phyloP scores from a whole-genome alignment of 495 filamentous ascomycete genomes.

The Beverwykella pulmonaria region DNA sequence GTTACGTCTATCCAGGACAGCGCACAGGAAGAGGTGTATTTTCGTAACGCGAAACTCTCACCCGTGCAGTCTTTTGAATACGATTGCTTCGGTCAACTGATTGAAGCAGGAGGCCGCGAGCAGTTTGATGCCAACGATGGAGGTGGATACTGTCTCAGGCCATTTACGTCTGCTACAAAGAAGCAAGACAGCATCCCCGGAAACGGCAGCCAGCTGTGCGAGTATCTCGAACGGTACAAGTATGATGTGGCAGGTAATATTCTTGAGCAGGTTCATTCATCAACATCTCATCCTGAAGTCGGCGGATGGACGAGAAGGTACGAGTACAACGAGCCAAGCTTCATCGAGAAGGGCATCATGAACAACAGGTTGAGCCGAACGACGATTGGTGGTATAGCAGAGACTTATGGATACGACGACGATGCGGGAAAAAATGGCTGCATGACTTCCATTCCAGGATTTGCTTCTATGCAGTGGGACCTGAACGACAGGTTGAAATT shows the following conservation, averaged over 20 bases:
- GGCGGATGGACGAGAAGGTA: not conserved
- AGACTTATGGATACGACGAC: not conserved
- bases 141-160: too few relatives aligned
- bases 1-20: not conserved
- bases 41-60: not conserved
- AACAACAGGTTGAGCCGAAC: constrained; percentile 8
- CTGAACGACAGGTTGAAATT: not conserved
- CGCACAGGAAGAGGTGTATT: not conserved
- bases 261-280: not conserved
- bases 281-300: not conserved
- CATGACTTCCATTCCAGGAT: constrained; percentile 10
- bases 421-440: not conserved
- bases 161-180: too few relatives aligned
- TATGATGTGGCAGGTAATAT: constrained; percentile 3
- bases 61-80: not conserved
- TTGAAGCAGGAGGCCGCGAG: not conserved
- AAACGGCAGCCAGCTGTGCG: not conserved
- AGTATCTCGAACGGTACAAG: not conserved
- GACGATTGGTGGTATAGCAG: not conserved
- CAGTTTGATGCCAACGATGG: not conserved
- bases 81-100: not conserved
- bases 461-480: not conserved
- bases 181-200: not conserved
- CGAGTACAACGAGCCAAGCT: not conserved
- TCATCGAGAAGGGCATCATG: not conserved